Base-by-base conservation (phyloP, 2,329 filamentous ascomycete species). In the Fusarium beomiforme region DNA sequence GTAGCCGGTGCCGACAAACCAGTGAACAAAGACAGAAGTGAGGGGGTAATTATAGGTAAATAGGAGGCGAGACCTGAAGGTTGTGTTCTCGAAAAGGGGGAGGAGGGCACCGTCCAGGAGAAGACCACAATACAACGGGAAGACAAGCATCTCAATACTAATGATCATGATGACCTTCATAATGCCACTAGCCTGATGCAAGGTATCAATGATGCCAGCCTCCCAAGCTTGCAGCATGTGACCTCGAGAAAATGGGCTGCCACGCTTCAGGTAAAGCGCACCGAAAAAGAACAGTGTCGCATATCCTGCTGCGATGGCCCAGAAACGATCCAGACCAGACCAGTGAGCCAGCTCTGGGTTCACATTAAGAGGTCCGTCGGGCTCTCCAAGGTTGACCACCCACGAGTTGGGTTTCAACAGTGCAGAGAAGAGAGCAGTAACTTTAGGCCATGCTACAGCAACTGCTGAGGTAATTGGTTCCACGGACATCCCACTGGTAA, bases 101-200 rank as follows among this genome's bases (percentile, higher is more conserved):
- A 99, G 86, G 53, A 98, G 85, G 8, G 96, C 96, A 47, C 93
- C 82, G 78, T 99, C 96, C 36, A 99, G 89, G 3, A 99, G 87
- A 37, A 97, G 86, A 8, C 96, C 96, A 77, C 96, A 99, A 80
- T 99, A 99, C 3, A 99, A 86, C 1, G 96, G 96, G 78, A 99
- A 99, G 10, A 95, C 90, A 37, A 99, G 90, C 96, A 99, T 99
- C 83, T 99, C 96, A 75, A 99, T 99, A 71, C 95, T 96, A 72
- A 99, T 99, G 76, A 99, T 98, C 67, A 98, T 84, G 54, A 99
- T 97, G 24, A 99, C 96, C 81, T 99, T 99, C 86, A 98, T 90
- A 13, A 99, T 95, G 17, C 97, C 96, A 43, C 96, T 97, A 50
- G 96, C 96, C 85, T 99, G 97, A 70, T 94, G 91, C 24, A 99